These are phyloP conservation scores for Elaphomyces granulatus DNA, from an alignment of 495 filamentous ascomycete species.

Conservation along the genomic window DNA sequence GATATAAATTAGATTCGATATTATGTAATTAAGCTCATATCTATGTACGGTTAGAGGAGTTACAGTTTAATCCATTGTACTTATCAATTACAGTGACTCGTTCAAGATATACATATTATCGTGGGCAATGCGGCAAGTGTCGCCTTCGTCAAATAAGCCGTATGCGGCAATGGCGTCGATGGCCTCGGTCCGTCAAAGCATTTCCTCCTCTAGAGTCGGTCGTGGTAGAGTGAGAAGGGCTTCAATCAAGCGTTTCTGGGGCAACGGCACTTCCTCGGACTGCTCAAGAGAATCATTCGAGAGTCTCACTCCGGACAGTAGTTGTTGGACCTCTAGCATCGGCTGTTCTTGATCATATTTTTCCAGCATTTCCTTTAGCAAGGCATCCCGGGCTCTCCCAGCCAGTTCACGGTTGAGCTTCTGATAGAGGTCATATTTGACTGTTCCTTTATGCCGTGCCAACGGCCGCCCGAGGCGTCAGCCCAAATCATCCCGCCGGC, in stretches of 20 bases:
- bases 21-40: too few species aligned
- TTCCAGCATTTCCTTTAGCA: conserved; percentile 16
- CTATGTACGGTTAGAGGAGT: too few species aligned
- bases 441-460: conserved; percentile 11
- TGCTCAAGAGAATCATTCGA: too few species aligned
- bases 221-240: conserved; percentile 19
- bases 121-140: conserved; percentile 2
- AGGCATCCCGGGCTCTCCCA: conserved; percentile 12
- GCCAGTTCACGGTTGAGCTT: conserved; percentile 16
- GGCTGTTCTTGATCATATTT: conserved; percentile 17
- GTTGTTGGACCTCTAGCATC: conserved; percentile 9
- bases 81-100: too few species aligned
- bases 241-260: conserved; percentile 18
- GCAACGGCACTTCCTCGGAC: too few species aligned
- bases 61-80: too few species aligned
- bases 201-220: conserved; percentile 20
- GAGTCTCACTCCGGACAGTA: too few species aligned
- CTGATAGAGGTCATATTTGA: conserved; percentile 14
- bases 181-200: conserved; percentile 16
- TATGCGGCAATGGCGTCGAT: conserved; percentile 24
- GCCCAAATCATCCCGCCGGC: conserved; percentile 12
- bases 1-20: too few species aligned
- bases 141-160: conserved; percentile 19
- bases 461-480: conserved; percentile 8
- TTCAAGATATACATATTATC: not conserved